Percentiles rank a stretch among this genome's conserved stretches.
phyloP scores from a whole-genome alignment of 106 monocot genomes.

The Acorus gramineus region DNA sequence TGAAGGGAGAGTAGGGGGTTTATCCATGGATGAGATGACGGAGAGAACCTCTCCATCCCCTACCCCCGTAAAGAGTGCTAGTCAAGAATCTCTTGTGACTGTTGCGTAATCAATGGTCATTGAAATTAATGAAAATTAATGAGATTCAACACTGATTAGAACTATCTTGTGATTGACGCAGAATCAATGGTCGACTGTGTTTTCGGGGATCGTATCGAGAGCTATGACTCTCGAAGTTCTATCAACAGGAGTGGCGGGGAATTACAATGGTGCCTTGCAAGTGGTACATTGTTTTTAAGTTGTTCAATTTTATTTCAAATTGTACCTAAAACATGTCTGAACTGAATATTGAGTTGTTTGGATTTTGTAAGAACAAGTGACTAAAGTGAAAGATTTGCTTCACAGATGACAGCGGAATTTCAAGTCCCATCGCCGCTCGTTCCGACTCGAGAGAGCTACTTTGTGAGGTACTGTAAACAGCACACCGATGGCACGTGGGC shows the following conservation, averaged over 20 bases:
- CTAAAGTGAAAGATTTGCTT: neutral
- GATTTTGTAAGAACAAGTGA: too few species aligned
- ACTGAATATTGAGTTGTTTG: too few species aligned
- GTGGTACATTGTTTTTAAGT: conserved; percentile 41
- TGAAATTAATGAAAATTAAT: neutral
- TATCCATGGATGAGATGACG: too few species aligned
- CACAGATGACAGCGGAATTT: conserved; percentile 90
- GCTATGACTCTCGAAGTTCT: conserved; percentile 77
- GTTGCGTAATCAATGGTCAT: neutral
- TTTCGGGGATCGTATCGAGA: conserved; percentile 79
- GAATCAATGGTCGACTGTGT: conserved; percentile 84
- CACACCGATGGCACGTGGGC: conserved; percentile 88
- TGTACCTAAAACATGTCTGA: too few species aligned
- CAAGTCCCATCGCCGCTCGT: conserved; percentile 92
- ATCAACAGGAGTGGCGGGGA: conserved; percentile 95
- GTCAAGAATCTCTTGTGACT: neutral
- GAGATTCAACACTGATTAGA: too few species aligned
- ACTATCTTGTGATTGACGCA: conserved; percentile 6
- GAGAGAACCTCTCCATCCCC: too few species aligned
- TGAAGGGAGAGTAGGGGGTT: too few species aligned
- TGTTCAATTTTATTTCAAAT: neutral
- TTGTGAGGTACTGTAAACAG: conserved; percentile 92
- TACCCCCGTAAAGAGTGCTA: too few species aligned
- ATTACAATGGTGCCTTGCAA: conserved; percentile 95
- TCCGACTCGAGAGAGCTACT: conserved; percentile 75